Conservation (phyloP, 768 basidiomycete species). For the Lentinus brumalis region DNA sequence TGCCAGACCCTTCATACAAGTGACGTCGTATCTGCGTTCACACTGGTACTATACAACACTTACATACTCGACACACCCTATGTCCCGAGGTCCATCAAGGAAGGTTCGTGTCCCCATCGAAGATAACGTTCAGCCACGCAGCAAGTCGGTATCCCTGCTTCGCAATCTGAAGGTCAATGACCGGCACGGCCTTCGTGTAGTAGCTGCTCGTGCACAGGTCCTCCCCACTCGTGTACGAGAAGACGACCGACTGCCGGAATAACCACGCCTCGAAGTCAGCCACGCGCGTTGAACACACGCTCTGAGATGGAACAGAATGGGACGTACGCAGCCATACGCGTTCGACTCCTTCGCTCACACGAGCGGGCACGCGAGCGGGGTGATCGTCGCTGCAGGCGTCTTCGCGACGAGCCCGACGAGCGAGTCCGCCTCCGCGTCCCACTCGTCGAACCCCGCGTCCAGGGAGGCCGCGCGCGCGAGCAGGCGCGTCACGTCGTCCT, state of each 20-base stretch:
- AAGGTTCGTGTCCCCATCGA: conserved; percentile 32
- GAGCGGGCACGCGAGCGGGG: conserved; percentile 47
- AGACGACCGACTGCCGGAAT: conserved; percentile 37
- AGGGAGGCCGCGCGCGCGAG: not conserved
- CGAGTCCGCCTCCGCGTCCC: not conserved
- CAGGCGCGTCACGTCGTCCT: conserved; percentile 9
- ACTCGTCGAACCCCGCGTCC: too few relatives aligned
- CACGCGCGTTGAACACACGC: too few relatives aligned
- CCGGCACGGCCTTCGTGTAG: conserved; percentile 25
- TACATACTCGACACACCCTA: too few relatives aligned
- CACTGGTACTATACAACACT: too few relatives aligned
- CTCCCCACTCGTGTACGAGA: conserved; percentile 39
- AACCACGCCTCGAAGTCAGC: too few relatives aligned
- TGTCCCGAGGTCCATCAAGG: conserved; percentile 9
- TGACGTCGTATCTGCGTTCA: too few relatives aligned
- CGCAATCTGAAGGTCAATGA: conserved; percentile 44
- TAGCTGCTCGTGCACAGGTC: conserved; percentile 47
- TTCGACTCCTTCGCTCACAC: conserved; percentile 52
- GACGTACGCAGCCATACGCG: conserved; percentile 41
- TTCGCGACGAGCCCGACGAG: not conserved
- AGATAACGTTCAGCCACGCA: conserved; percentile 52
- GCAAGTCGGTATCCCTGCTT: conserved; percentile 51
- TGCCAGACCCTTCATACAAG: too few relatives aligned
- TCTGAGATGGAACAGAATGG: not conserved
- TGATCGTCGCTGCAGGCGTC: conserved; percentile 27